Base-by-base conservation (phyloP, 2,329 filamentous ascomycete species). In the Bertia moriformis region DNA sequence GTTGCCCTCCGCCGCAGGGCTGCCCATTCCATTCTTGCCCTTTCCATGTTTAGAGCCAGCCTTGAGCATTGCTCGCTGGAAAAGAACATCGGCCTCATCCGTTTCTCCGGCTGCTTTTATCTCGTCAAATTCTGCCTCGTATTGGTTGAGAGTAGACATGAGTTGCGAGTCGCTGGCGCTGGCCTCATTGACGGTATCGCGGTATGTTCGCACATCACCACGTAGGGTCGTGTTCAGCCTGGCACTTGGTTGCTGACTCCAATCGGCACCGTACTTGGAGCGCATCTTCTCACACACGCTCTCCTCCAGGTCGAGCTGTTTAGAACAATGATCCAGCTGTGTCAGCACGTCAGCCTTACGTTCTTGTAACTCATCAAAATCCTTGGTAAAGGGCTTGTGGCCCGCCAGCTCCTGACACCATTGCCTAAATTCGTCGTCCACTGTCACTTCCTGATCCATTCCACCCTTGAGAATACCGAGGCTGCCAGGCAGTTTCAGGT, bases 261-360 rank as follows among this genome's bases (percentile, higher is more conserved):
- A 98, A 40, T 96, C 89, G 19, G 70, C 72, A 40, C 89, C 88
- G 55, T 96, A 96, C 56, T 98, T 98, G 12, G 87, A 93, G 37
- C 91, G 76, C 91, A 98, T 98, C 66, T 96, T 98, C 58, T 98
- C 91, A 56, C 91, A 98, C 0, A 96, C 85, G 41, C 85, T 93
- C 61, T 96, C 93, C 57, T 98, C 91, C 77, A 91, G 87, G 48
- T 98, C 91, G 32, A 98, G 63, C 51, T 93, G 83, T 55, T 93
- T 93, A 40, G 79, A 78, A 49, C 85, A 85, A 41, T 73, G 74
- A 41, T 95, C 87, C 41, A 98, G 59, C 2, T 77, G 72, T 2
- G 68, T 66, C 18, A 85, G 57, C 12, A 95, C 83, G 1, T 73
- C 69, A 14, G 83, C 73, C 56, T 89, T 93, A 49, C 91, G 83